A percentile compares a stretch with the other conserved stretches of the same genome.
These are phyloP conservation scores for Ogataea trehalophila DNA, from an alignment of 805 yeast species.

Conservation along the genomic window DNA sequence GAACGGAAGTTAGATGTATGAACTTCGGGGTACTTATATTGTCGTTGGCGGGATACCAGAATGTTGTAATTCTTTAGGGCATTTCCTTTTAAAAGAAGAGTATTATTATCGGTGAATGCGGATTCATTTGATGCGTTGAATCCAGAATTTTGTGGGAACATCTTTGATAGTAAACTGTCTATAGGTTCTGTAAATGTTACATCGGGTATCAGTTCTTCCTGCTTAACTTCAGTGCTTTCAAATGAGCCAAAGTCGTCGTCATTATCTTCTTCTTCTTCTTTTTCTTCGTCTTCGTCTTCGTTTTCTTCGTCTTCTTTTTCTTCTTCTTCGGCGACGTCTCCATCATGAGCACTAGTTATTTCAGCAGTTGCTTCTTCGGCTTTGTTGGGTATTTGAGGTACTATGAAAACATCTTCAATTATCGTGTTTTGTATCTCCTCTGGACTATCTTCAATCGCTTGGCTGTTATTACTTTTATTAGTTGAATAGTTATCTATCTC, in stretches of 20 bases:
- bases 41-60: constrained; percentile 8
- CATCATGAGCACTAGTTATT: neutral
- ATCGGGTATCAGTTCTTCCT: neutral
- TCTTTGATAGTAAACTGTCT: constrained; percentile 3
- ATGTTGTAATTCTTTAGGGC: constrained; percentile 10
- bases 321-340: neutral
- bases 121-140: neutral
- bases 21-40: neutral
- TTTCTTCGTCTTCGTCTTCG: constrained; percentile 14
- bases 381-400: neutral
- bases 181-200: constrained; percentile 5
- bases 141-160: neutral
- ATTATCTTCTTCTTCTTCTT: constrained; percentile 4
- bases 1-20: constrained; percentile 15
- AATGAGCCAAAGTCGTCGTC: constrained; percentile 26
- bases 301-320: constrained; percentile 4
- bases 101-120: neutral
- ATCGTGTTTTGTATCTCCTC: neutral
- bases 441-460: neutral
- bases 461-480: no score
- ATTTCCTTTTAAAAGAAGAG: constrained; percentile 1
- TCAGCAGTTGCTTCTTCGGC: neutral
- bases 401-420: neutral
- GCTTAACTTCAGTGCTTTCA: constrained; percentile 9
- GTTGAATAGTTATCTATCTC: no score